phyloP scores from a whole-genome alignment of 2,329 filamentous ascomycete genomes.

The Thielaviopsis populi region DNA sequence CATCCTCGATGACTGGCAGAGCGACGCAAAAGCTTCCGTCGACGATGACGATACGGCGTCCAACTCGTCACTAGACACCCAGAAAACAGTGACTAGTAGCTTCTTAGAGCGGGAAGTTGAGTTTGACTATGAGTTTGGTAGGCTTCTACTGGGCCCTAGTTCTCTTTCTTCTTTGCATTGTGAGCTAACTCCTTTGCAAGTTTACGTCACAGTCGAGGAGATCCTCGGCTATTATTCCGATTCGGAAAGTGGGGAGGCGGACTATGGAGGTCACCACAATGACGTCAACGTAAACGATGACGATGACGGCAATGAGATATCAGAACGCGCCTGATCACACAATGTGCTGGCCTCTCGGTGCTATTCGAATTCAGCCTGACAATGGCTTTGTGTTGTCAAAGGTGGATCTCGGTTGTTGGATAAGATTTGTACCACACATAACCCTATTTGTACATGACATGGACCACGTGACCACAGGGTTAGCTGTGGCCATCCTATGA shows the following conservation, averaged over 20 bases:
- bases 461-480: neutral
- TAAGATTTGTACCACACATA: neutral
- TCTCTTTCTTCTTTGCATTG: neutral
- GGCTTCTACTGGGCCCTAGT: neutral
- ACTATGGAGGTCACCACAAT: neutral
- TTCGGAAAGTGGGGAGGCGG: neutral
- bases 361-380: too few relatives aligned
- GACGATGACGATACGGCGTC: neutral
- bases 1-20: neutral
- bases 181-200: neutral
- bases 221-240: neutral
- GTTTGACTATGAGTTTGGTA: neutral
- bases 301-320: neutral
- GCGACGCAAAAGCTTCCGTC: neutral
- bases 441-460: neutral
- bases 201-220: neutral
- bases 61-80: neutral
- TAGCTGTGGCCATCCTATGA: too few relatives aligned
- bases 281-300: neutral
- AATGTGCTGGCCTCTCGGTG: too few relatives aligned
- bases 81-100: neutral
- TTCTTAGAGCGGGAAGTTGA: neutral
- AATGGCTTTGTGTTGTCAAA: neutral
- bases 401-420: neutral
- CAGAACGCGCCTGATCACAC: too few relatives aligned